Base-by-base conservation (phyloP, 1,284 basidiomycete species). In the Grifola frondosa region DNA sequence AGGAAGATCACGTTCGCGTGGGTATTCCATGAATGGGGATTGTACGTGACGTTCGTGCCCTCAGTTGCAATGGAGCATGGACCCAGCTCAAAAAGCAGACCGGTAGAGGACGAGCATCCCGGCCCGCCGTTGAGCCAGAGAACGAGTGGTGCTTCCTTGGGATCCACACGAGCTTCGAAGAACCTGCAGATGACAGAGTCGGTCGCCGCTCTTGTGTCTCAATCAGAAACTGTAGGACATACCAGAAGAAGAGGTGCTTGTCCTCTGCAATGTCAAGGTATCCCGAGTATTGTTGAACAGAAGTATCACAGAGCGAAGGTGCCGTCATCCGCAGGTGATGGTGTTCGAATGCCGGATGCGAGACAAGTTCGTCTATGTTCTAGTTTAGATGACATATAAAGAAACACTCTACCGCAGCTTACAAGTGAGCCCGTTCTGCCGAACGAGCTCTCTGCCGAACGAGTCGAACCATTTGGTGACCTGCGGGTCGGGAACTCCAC, bases 81-180 rank as follows among this genome's bases (percentile, higher is more conserved):
- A 1, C 92, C 92, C 25, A 97, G 83, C 66, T 97, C 91, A 52
- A 93, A 83, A 23, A 93, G 70, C 13, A 92, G 73, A 16, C 90
- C 91, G 2, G 85, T 84, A 3, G 82, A 86, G n/a, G 79, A 88
- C 52, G 75, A 81, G 62, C 84, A 86, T 5, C 85, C 88, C 12
- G 89, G 88, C 5, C 89, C 89, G 34, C 77, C 78, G 59, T 79
- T 80, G 49, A 80, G 68, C 81, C 81, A 84, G 28, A 83, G 66
- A 24, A 81, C 70, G 10, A 84, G 63, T 6, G 80, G 80, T 32
- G 79, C 80, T 17, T 73, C 65, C 32, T 64, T 61, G 5, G 81
- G 80, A 44, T 63, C 65, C 34, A 53, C 30, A 25, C 61, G 52
- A 1, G 60, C 53, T 40, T 70, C 63, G 49, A 73, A 70, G 65